phyloP scores from a whole-genome alignment of 192 early-diverging fungal genomes.

The Podila minutissima region DNA sequence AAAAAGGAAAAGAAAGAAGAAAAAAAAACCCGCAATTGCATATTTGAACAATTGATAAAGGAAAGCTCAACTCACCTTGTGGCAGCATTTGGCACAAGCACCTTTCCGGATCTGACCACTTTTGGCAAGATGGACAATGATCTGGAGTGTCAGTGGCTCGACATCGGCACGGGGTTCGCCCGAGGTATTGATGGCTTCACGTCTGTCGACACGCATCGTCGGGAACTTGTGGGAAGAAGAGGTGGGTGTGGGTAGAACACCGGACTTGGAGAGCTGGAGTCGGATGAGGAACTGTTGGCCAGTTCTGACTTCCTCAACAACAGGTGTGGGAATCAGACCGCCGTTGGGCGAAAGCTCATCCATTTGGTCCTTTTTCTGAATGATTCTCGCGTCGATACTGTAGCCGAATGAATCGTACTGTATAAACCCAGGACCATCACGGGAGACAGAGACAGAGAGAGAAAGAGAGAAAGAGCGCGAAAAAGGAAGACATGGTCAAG shows the following conservation, averaged over 20 bases:
- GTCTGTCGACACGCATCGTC: constrained; percentile 45
- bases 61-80: constrained; percentile 20
- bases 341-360: constrained; percentile 19
- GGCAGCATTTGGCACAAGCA: constrained; percentile 48
- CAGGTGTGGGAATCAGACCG: constrained; percentile 3
- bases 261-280: constrained; percentile 21
- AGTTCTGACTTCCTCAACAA: constrained; percentile 35
- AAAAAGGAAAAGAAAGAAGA: not conserved
- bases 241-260: not conserved
- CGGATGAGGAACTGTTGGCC: constrained; percentile 49
- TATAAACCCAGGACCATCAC: too few species aligned
- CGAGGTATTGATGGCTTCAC: constrained; percentile 43
- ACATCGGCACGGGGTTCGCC: constrained; percentile 34
- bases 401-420: constrained; percentile 1
- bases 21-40: not conserved
- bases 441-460: not conserved
- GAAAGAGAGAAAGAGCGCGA: not conserved
- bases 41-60: not conserved
- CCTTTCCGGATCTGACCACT: constrained; percentile 37
- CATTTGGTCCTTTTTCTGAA: constrained; percentile 52
- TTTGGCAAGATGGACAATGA: constrained; percentile 41
- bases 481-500: not conserved
- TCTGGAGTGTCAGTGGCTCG: constrained; percentile 37
- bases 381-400: constrained; percentile 38
- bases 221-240: constrained; percentile 8